Evolutionary conservation across 257 asterid species (phyloP).

Genomic region (Ajuga chamaepitys): DNA sequence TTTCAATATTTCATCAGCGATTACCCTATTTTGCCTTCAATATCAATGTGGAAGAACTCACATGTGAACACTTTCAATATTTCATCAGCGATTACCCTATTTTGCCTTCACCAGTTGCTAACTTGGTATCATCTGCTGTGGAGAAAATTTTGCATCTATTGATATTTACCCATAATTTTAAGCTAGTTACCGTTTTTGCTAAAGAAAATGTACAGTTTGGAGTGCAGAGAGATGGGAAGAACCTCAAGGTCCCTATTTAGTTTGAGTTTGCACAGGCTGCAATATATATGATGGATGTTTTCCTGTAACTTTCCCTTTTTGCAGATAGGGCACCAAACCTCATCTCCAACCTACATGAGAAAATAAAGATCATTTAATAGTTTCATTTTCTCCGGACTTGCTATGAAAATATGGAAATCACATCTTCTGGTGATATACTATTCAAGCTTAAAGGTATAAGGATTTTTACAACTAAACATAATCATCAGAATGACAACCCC

Average conservation of each 20-base stretch:
- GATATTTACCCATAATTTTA: background rate
- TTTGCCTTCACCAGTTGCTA: background rate
- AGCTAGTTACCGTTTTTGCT: slow-evolving; percentile 10
- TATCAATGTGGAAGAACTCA: too few relatives aligned
- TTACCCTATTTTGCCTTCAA: too few relatives aligned
- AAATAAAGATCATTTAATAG: slow-evolving; percentile 12
- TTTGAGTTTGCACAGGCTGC: slow-evolving; percentile 57
- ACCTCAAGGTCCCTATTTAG: slow-evolving; percentile 74
- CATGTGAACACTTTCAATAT: too few relatives aligned
- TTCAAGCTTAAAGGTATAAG: background rate
- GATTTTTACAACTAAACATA: background rate
- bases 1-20: too few relatives aligned
- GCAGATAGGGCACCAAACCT: slow-evolving; percentile 93
- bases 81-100: too few relatives aligned
- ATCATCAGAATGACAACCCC: background rate
- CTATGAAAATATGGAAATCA: background rate
- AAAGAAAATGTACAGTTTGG: background rate
- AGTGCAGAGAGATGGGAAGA: slow-evolving; percentile 17
- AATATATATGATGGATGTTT: slow-evolving; percentile 40
- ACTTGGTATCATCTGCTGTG: background rate
- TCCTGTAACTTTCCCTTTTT: slow-evolving; percentile 70
- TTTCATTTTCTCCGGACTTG: background rate
- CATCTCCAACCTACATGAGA: slow-evolving; percentile 40
- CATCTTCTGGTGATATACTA: background rate
- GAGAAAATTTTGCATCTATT: background rate